Evolutionary conservation across 2,329 filamentous ascomycete genomes (phyloP).

Genomic region (Neofusicoccum laricinum): DNA sequence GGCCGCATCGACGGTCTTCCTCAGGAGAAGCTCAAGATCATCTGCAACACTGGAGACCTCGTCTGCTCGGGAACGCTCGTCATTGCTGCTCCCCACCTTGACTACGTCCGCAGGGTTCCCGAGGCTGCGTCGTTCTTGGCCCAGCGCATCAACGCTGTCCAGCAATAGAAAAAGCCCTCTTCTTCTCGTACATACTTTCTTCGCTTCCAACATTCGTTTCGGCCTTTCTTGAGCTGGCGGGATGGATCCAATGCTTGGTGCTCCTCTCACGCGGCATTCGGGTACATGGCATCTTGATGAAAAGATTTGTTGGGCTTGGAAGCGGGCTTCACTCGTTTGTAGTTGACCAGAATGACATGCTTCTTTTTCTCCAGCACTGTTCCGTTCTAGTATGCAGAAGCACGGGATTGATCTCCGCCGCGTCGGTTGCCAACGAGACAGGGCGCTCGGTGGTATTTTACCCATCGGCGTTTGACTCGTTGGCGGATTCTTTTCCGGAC

Average conservation of each 20-base stretch:
- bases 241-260: too few species aligned
- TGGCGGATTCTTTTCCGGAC: too few species aligned
- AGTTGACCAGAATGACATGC: too few species aligned
- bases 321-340: too few species aligned
- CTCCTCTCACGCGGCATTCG: too few species aligned
- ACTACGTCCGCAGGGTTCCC: slow-evolving; percentile 22
- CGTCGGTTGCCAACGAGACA: neutral
- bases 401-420: too few species aligned
- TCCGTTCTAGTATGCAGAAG: too few species aligned
- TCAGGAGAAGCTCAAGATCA: slow-evolving; percentile 30
- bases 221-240: too few species aligned
- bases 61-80: slow-evolving; percentile 35
- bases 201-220: neutral
- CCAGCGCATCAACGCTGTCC: neutral
- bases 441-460: neutral
- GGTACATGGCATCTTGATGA: too few species aligned
- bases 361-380: too few species aligned
- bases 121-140: neutral
- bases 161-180: neutral
- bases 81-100: slow-evolving; percentile 32
- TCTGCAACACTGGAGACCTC: slow-evolving; percentile 33
- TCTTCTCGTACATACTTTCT: neutral
- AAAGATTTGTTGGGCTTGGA: too few species aligned
- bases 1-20: slow-evolving; percentile 36
- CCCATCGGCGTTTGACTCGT: neutral